phyloP scores from a whole-genome alignment of 768 basidiomycete genomes.

The Hypsizygus marmoreus region DNA sequence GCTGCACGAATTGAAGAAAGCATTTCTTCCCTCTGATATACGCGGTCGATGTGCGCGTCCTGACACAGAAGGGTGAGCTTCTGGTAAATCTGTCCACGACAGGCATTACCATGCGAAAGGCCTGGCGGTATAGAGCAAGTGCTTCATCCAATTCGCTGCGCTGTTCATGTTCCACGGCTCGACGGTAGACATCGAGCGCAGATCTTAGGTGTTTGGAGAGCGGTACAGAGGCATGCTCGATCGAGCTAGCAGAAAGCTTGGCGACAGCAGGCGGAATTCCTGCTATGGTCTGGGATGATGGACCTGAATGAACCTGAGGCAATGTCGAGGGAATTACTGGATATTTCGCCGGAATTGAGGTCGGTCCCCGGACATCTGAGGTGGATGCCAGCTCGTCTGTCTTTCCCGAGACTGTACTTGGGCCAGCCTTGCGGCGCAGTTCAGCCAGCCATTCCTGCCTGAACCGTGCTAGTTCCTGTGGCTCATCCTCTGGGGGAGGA shows the following conservation, averaged over 20 bases:
- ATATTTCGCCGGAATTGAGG: conserved; percentile 3
- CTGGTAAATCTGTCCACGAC: background rate
- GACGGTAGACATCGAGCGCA: conserved; percentile 68
- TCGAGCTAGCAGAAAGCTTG: conserved; percentile 23
- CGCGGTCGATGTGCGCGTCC: conserved; percentile 74
- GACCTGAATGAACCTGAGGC: conserved; percentile 9
- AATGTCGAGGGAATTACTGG: background rate
- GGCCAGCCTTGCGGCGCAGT: conserved; percentile 40
- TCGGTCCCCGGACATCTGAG: conserved; percentile 2
- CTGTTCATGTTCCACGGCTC: conserved; percentile 75
- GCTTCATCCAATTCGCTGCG: conserved; percentile 76
- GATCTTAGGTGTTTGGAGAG: conserved; percentile 38
- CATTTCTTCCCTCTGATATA: conserved; percentile 63
- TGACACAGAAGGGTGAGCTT: conserved; percentile 18
- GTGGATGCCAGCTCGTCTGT: conserved; percentile 5
- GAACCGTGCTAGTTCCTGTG: conserved; percentile 67
- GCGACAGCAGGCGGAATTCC: conserved; percentile 16
- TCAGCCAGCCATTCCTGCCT: conserved; percentile 76
- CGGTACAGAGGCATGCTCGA: conserved; percentile 22
- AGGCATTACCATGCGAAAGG: conserved; percentile 61
- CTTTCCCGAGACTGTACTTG: conserved; percentile 5
- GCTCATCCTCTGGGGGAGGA: conserved; percentile 39
- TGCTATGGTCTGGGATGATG: conserved; percentile 20
- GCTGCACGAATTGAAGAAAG: conserved; percentile 35
- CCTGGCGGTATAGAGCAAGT: conserved; percentile 72